A percentile compares a stretch with the other conserved stretches of the same genome.
These are phyloP conservation scores for Talaromyces sp. DNA, from an alignment of 2,329 filamentous ascomycete species.

Conservation along the genomic window DNA sequence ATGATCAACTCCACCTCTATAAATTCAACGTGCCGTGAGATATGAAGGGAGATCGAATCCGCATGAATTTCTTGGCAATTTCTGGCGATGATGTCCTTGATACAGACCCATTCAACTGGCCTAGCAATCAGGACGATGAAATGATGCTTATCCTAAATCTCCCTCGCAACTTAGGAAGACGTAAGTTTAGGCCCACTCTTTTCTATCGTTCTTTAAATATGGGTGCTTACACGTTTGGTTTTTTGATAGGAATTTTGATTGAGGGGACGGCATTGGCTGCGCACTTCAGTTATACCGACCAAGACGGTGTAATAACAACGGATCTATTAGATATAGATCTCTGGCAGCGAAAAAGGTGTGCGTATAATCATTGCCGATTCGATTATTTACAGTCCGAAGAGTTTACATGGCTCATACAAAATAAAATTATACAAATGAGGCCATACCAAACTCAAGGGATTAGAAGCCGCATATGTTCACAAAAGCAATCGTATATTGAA, in stretches of 20 bases:
- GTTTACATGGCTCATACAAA: too few relatives aligned
- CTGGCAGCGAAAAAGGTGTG: conserved; percentile 1
- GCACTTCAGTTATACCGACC: conserved; percentile 5
- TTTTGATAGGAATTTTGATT: conserved; percentile 1
- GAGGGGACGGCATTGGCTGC: conserved; percentile 5
- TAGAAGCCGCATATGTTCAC: too few relatives aligned
- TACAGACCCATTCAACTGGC: not conserved
- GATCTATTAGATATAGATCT: conserved; percentile 4
- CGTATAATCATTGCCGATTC: not conserved
- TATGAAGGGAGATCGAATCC: conserved; percentile 1
- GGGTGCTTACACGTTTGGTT: not conserved
- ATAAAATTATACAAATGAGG: too few relatives aligned
- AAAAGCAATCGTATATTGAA: too few relatives aligned
- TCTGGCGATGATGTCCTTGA: conserved; percentile 1
- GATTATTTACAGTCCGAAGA: not conserved
- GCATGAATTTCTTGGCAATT: conserved; percentile 1
- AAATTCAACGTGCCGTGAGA: conserved; percentile 1
- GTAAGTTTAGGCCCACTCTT: not conserved
- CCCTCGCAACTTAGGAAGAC: not conserved
- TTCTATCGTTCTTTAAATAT: not conserved
- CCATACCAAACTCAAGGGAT: not conserved
- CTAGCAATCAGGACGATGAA: not conserved
- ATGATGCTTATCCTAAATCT: conserved; percentile 1
- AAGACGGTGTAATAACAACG: not conserved
- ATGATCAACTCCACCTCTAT: not conserved